A percentile compares a stretch with the other conserved stretches of the same genome.
These are phyloP conservation scores for Mortierella sp. DNA, from an alignment of 371 early-diverging fungal genomes.

Conservation along the genomic window DNA sequence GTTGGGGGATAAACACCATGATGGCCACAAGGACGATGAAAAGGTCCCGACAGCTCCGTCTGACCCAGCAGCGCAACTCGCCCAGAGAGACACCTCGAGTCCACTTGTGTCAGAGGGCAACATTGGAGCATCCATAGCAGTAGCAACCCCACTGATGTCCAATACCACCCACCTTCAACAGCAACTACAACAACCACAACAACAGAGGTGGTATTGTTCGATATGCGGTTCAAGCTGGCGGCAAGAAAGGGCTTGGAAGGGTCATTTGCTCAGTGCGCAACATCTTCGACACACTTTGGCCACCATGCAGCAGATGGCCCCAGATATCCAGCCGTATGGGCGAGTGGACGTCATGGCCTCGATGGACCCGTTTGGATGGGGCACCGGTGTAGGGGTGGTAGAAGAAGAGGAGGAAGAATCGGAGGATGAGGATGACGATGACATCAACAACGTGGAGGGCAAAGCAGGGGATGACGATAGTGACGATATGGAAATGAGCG, in stretches of 20 bases:
- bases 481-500: slow-evolving; percentile 31
- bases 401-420: slow-evolving; percentile 35
- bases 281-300: slow-evolving; percentile 21
- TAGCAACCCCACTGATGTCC: neutral
- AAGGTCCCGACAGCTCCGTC: neutral
- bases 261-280: slow-evolving; percentile 37
- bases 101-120: neutral
- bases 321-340: slow-evolving; percentile 15
- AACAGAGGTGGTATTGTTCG: slow-evolving; percentile 18
- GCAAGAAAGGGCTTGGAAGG: slow-evolving; percentile 23
- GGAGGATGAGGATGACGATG: neutral
- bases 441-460: neutral
- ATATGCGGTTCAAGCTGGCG: slow-evolving; percentile 30
- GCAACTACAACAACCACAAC: neutral
- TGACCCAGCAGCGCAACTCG: neutral
- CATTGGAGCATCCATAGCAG: neutral
- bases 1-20: neutral
- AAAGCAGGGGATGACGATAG: neutral
- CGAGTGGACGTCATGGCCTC: slow-evolving; percentile 25
- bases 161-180: neutral
- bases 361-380: slow-evolving; percentile 43
- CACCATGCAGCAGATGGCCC: slow-evolving; percentile 8
- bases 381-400: slow-evolving; percentile 20
- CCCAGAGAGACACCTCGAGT: neutral
- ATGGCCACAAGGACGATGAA: neutral